A percentile compares a stretch with the other conserved stretches of the same genome.
These are phyloP conservation scores for Coniella vitis DNA, from an alignment of 2,329 filamentous ascomycete genomes.

Conservation along the genomic window DNA sequence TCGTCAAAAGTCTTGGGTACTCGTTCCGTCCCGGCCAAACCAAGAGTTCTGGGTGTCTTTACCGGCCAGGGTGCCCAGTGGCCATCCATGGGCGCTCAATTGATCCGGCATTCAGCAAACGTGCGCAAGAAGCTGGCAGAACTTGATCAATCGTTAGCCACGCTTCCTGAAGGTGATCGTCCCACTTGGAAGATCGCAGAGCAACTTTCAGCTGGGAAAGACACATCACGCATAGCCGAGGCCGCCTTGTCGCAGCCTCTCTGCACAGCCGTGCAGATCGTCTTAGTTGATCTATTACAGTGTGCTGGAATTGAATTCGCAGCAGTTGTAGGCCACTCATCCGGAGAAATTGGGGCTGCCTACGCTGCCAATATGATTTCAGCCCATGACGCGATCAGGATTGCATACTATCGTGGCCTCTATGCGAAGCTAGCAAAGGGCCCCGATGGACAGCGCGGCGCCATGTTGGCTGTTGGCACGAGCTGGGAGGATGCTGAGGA, in stretches of 20 bases:
- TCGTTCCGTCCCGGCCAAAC: constrained; percentile 3
- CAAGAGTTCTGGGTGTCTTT: constrained; percentile 26
- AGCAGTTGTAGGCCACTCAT: constrained; percentile 27
- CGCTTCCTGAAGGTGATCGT: constrained; percentile 12
- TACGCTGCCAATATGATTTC: constrained; percentile 29
- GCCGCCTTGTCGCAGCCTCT: constrained; percentile 27
- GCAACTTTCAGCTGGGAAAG: constrained; percentile 18
- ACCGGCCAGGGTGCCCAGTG: constrained; percentile 31
- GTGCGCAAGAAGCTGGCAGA: constrained; percentile 15
- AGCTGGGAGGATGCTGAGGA: constrained; percentile 7
- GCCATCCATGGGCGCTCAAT: constrained; percentile 27
- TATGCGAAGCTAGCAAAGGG: constrained; percentile 1
- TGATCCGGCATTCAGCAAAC: constrained; percentile 20
- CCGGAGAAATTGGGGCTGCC: constrained; percentile 34
- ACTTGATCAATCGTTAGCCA: constrained; percentile 15
- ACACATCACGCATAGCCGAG: constrained; percentile 19
- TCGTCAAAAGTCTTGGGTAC: too few species aligned
- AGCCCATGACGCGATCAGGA: constrained; percentile 26
- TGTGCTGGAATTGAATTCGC: constrained; percentile 23
- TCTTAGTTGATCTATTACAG: constrained; percentile 30
- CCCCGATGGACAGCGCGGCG: constrained; percentile 12
- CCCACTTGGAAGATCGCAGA: constrained; percentile 21
- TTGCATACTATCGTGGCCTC: constrained; percentile 33
- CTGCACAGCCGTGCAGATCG: constrained; percentile 36
- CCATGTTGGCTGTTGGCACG: constrained; percentile 21